These are phyloP conservation scores for Nidula niveotomentosa DNA, from an alignment of 1,284 basidiomycete genomes.

Conservation along the genomic window DNA sequence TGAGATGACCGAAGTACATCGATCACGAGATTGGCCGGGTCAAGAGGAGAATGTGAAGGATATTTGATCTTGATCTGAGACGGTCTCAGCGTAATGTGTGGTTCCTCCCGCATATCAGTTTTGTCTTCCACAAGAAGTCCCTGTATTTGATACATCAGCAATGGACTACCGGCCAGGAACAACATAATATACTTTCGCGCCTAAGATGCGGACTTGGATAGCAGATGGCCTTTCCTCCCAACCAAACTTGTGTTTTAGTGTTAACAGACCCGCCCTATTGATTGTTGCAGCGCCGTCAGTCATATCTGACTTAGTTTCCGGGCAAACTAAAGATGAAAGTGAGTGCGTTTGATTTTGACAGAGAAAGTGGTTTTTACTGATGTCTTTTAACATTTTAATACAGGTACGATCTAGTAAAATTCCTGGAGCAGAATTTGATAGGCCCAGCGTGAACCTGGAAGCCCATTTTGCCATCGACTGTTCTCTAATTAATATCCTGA, in stretches of 20 bases:
- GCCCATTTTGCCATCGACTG: slow-evolving; percentile 54
- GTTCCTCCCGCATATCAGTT: slow-evolving; percentile 22
- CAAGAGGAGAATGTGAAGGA: slow-evolving; percentile 18
- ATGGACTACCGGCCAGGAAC: no score
- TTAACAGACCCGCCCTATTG: slow-evolving; percentile 35
- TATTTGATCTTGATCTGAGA: slow-evolving; percentile 52
- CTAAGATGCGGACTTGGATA: slow-evolving; percentile 46
- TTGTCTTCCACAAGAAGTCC: slow-evolving; percentile 43
- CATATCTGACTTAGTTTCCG: slow-evolving; percentile 38
- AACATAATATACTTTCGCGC: slow-evolving; percentile 26
- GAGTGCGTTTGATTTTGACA: neutral
- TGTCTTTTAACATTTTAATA: slow-evolving; percentile 24
- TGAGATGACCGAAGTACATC: slow-evolving; percentile 49
- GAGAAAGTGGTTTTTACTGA: no score
- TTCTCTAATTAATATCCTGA: neutral
- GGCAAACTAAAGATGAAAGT: slow-evolving; percentile 12
- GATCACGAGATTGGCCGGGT: slow-evolving; percentile 40
- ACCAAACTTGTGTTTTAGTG: slow-evolving; percentile 27
- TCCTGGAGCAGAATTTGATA: slow-evolving; percentile 39
- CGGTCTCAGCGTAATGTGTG: slow-evolving; percentile 39
- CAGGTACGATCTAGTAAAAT: slow-evolving; percentile 20
- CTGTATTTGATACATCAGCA: slow-evolving; percentile 17
- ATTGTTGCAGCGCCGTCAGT: slow-evolving; percentile 53
- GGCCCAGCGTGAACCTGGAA: slow-evolving; percentile 41
- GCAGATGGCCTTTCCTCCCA: slow-evolving; percentile 43